These are phyloP conservation scores for Stromatinia cepivora DNA, from an alignment of 2,329 filamentous ascomycete species.

Conservation along the genomic window DNA sequence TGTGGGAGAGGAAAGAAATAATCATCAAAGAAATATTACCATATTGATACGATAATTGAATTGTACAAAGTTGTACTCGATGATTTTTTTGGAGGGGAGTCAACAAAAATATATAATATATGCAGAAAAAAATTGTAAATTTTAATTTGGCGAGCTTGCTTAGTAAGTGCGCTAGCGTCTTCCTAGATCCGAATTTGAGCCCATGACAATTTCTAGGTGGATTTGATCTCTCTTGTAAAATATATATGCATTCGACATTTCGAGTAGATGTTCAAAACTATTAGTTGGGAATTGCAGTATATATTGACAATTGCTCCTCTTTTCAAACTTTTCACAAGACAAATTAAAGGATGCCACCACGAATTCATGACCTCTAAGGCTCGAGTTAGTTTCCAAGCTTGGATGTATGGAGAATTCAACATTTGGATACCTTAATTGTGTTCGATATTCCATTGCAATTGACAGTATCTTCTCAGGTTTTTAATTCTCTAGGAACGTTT, in stretches of 20 bases:
- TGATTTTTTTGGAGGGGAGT: background rate
- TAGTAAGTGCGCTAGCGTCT: background rate
- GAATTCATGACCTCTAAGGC: background rate
- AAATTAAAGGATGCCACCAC: background rate
- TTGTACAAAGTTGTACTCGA: background rate
- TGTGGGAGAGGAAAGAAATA: slow-evolving; percentile 29
- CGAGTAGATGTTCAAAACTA: background rate
- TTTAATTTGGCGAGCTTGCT: slow-evolving; percentile 8
- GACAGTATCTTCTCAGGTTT: background rate
- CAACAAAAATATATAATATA: slow-evolving; percentile 1
- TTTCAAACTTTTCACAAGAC: background rate
- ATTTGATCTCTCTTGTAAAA: background rate
- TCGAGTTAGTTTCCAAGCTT: background rate
- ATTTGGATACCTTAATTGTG: too few relatives aligned
- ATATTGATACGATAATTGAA: slow-evolving; percentile 20
- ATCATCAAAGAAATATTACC: slow-evolving; percentile 33
- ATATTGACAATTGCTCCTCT: too few relatives aligned
- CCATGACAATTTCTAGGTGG: background rate
- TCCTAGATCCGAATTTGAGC: background rate
- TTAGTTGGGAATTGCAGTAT: background rate
- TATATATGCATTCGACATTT: background rate
- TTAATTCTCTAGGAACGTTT: background rate
- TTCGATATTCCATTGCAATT: background rate
- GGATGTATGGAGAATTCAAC: background rate
- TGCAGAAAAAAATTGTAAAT: background rate